Percentiles rank a stretch among this genome's conserved stretches.
These are phyloP conservation scores for Nannochloropsis gaditana DNA, from an alignment of 108 stramenopile species.

Conservation along the genomic window DNA sequence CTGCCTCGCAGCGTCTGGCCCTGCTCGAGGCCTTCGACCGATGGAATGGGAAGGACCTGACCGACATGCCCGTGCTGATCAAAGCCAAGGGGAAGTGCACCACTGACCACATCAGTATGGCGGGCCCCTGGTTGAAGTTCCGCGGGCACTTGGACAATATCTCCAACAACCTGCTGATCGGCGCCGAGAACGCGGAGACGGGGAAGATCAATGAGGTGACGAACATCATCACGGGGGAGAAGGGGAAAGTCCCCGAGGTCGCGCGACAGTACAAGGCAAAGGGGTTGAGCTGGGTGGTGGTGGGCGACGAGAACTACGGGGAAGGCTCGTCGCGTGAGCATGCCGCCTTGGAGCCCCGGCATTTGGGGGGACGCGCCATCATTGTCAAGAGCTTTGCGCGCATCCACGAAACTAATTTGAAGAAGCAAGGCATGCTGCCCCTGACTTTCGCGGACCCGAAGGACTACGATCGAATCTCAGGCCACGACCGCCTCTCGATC, in stretches of 20 bases:
- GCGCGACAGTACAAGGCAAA: conserved; percentile 52
- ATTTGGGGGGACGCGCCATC: conserved; percentile 52
- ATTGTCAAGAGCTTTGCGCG: conserved; percentile 52
- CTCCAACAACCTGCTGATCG: conserved; percentile 57
- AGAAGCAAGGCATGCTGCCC: conserved; percentile 59
- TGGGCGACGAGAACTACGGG: conserved; percentile 58
- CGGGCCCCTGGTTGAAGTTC: conserved; percentile 58
- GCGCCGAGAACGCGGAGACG: conserved; percentile 53
- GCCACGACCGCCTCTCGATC: conserved; percentile 44
- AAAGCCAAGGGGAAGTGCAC: conserved; percentile 60
- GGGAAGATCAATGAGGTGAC: conserved; percentile 54
- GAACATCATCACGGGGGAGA: conserved; percentile 43
- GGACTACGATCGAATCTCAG: conserved; percentile 56
- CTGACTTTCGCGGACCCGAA: conserved; percentile 52
- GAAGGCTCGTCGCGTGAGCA: conserved; percentile 56
- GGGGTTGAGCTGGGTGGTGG: conserved; percentile 53
- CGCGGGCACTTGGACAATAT: conserved; percentile 58
- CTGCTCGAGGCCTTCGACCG: conserved; percentile 47
- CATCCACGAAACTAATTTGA: conserved; percentile 59
- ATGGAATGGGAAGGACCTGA: conserved; percentile 51
- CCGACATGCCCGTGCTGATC: conserved; percentile 54
- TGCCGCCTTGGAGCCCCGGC: conserved; percentile 55
- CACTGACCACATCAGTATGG: conserved; percentile 58
- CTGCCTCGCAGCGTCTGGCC: conserved; percentile 47
- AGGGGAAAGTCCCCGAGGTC: conserved; percentile 41